A percentile compares a stretch with the other conserved stretches of the same genome.
These are phyloP conservation scores for Megacollybia marginata DNA, from an alignment of 768 basidiomycete species.

Conservation along the genomic window DNA sequence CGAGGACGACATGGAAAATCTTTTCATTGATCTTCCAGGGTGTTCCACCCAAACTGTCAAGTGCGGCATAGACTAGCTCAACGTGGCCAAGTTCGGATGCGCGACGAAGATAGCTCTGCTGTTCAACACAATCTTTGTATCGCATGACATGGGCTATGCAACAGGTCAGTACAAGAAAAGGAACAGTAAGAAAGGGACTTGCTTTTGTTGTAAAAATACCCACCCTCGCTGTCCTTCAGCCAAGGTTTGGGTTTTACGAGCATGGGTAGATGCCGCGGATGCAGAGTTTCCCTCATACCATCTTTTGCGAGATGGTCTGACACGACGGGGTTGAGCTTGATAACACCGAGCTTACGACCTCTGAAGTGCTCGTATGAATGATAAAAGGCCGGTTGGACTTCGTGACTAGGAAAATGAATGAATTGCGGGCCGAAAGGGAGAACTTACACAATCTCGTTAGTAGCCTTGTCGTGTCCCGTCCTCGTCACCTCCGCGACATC, in stretches of 20 bases:
- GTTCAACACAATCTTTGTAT: slow-evolving; percentile 85
- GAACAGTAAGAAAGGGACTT: slow-evolving; percentile 15
- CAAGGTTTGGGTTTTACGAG: slow-evolving; percentile 86
- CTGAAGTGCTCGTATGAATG: slow-evolving; percentile 90
- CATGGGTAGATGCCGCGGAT: slow-evolving; percentile 96
- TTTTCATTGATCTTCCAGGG: slow-evolving; percentile 84
- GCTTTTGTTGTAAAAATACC: slow-evolving; percentile 78
- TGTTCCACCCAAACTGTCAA: slow-evolving; percentile 85
- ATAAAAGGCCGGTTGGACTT: slow-evolving; percentile 84
- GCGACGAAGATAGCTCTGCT: slow-evolving; percentile 66
- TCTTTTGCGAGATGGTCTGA: slow-evolving; percentile 74
- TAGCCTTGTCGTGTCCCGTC: slow-evolving; percentile 46
- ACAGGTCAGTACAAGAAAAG: slow-evolving; percentile 1
- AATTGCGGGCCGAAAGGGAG: too few relatives aligned
- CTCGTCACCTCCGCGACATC: slow-evolving; percentile 73
- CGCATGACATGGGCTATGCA: slow-evolving; percentile 71
- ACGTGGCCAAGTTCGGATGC: slow-evolving; percentile 71
- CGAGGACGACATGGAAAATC: slow-evolving; percentile 66
- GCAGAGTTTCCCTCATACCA: slow-evolving; percentile 58
- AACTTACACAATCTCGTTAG: slow-evolving; percentile 55
- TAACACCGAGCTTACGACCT: slow-evolving; percentile 90
- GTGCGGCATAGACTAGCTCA: slow-evolving; percentile 78
- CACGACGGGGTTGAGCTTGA: slow-evolving; percentile 79
- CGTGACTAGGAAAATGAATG: slow-evolving; percentile 46
- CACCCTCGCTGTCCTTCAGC: slow-evolving; percentile 70